Conservation (phyloP, 768 basidiomycete species). For the Hypsizygus marmoreus region DNA sequence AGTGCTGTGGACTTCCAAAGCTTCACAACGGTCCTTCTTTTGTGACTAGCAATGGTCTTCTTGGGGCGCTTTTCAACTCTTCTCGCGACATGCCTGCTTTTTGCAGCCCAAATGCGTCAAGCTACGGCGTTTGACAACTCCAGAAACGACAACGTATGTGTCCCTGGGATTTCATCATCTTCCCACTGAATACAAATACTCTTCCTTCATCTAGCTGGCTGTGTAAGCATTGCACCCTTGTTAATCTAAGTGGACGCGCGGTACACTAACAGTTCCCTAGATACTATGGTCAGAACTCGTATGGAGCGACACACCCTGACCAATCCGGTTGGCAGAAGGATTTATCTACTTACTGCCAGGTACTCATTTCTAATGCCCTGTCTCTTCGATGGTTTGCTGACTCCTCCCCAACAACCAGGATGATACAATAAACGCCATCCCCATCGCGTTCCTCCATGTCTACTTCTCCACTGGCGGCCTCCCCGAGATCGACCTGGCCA, state of each 20-base stretch:
- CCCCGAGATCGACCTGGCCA: slow-evolving; percentile 62
- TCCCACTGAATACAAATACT: background rate
- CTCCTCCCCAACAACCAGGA: slow-evolving; percentile 36
- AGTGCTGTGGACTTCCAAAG: too few relatives aligned
- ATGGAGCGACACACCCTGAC: slow-evolving; percentile 49
- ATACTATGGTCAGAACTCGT: slow-evolving; percentile 63
- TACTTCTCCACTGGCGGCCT: slow-evolving; percentile 61
- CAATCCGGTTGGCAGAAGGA: slow-evolving; percentile 52
- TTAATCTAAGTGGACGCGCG: too few relatives aligned
- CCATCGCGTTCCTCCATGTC: slow-evolving; percentile 60
- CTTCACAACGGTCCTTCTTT: too few relatives aligned
- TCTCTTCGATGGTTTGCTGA: background rate
- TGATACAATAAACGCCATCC: slow-evolving; percentile 56
- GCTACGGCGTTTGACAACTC: slow-evolving; percentile 33
- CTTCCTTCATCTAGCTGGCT: slow-evolving; percentile 21
- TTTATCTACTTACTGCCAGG: slow-evolving; percentile 55
- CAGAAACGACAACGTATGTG: slow-evolving; percentile 40
- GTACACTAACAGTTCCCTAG: slow-evolving; percentile 18
- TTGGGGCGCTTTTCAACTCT: background rate
- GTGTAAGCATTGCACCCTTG: slow-evolving; percentile 21
- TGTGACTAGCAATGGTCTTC: slow-evolving; percentile 5
- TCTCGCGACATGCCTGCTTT: slow-evolving; percentile 4
- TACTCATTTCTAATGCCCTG: slow-evolving; percentile 10
- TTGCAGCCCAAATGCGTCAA: slow-evolving; percentile 9
- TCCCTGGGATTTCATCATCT: background rate